Conservation (phyloP, 805 yeast genomes). For the Schizosaccharomyces octosporus region DNA sequence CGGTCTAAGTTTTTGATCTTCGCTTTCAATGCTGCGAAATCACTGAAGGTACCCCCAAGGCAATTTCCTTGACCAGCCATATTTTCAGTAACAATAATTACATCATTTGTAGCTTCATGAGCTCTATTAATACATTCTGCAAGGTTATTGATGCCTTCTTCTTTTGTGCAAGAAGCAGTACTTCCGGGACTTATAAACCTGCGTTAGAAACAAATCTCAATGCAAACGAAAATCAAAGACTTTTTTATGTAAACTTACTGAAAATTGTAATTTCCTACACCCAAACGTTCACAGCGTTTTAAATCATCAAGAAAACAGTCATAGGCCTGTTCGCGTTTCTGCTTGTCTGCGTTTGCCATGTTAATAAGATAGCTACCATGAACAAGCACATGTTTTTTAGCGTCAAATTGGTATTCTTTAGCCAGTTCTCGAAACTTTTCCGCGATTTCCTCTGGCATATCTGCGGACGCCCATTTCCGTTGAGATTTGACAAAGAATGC, state of each 20-base stretch:
- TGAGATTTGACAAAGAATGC: constrained; percentile 82
- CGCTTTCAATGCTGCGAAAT: constrained; percentile 48
- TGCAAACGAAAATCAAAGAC: background rate
- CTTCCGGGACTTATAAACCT: constrained; percentile 16
- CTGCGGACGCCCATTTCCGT: constrained; percentile 73
- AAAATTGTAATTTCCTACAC: constrained; percentile 68
- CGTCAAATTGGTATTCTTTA: constrained; percentile 36
- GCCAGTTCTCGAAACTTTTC: constrained; percentile 40
- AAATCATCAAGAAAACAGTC: constrained; percentile 68
- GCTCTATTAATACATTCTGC: constrained; percentile 67
- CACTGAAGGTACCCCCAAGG: constrained; percentile 61
- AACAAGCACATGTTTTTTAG: constrained; percentile 60
- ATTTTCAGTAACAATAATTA: constrained; percentile 74
- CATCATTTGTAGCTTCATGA: constrained; percentile 44
- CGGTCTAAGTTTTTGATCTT: constrained; percentile 56
- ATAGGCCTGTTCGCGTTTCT: constrained; percentile 51
- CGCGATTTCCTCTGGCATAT: constrained; percentile 41
- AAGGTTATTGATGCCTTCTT: constrained; percentile 35
- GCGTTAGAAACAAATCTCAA: no score
- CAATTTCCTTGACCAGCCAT: constrained; percentile 95
- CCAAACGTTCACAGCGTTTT: constrained; percentile 59
- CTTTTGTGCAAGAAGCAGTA: constrained; percentile 21
- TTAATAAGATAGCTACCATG: constrained; percentile 91
- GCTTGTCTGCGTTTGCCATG: constrained; percentile 69
- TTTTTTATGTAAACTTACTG: constrained; percentile 19